Evolutionary conservation across 306 rosid genomes (phyloP).

Genomic region (Alnus rubra): DNA sequence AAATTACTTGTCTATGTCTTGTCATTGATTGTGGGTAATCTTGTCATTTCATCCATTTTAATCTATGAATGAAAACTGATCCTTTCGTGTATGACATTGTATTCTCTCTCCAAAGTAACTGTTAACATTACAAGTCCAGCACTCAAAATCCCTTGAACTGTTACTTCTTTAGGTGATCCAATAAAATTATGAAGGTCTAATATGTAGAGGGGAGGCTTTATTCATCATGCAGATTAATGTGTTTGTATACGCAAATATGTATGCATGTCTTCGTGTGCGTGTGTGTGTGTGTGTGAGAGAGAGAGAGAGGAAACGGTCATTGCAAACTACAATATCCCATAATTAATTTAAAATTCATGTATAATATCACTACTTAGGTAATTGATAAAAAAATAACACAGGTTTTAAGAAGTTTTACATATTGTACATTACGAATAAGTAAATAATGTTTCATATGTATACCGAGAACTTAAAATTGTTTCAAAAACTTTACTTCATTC

Average conservation of each 20-base stretch:
- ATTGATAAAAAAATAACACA: not conserved
- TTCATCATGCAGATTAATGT: not conserved
- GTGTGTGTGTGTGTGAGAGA: not conserved
- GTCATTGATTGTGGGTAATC: constrained; percentile 15
- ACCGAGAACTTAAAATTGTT: not conserved
- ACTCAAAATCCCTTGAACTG: too few species aligned
- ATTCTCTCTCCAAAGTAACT: not conserved
- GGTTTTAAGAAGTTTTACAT: not conserved
- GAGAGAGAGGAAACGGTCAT: not conserved
- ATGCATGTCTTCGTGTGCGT: not conserved
- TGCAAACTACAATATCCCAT: not conserved
- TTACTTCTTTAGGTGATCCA: not conserved
- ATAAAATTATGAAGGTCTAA: not conserved
- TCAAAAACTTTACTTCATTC: not conserved
- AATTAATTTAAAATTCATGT: not conserved
- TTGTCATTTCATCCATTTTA: not conserved
- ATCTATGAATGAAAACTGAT: not conserved
- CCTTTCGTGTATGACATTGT: not conserved
- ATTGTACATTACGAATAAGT: not conserved
- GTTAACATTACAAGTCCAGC: too few species aligned
- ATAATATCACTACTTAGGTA: not conserved
- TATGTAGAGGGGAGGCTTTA: not conserved
- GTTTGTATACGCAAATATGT: not conserved
- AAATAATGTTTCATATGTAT: not conserved
- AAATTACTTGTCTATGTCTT: not conserved